These are phyloP conservation scores for Didymella sp. DNA, from an alignment of 2,329 filamentous ascomycete species.

Conservation along the genomic window DNA sequence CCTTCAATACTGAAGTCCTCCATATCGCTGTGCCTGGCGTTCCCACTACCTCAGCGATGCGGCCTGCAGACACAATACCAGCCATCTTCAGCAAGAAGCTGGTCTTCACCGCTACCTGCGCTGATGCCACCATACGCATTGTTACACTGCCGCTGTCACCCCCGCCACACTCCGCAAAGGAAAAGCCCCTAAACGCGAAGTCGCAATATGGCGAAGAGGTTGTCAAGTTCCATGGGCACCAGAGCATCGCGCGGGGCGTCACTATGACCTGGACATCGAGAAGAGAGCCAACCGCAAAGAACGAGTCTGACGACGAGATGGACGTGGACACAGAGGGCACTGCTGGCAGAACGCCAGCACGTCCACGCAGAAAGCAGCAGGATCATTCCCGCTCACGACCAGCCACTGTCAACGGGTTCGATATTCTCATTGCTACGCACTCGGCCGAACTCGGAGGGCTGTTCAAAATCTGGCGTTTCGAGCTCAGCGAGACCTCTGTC, in stretches of 20 bases:
- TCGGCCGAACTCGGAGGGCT: constrained; percentile 51
- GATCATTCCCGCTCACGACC: constrained; percentile 31
- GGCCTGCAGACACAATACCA: constrained; percentile 51
- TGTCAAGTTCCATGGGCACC: constrained; percentile 58
- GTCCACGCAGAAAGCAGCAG: constrained; percentile 32
- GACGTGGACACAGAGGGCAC: constrained; percentile 43
- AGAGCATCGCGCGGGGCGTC: constrained; percentile 59
- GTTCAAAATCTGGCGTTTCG: constrained; percentile 52
- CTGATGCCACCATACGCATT: constrained; percentile 63
- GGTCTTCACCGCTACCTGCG: constrained; percentile 62
- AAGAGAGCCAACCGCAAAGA: constrained; percentile 25
- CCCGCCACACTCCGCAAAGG: constrained; percentile 53
- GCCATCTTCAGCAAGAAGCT: constrained; percentile 59
- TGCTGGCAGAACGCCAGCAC: constrained; percentile 24
- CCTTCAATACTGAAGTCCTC: constrained; percentile 61
- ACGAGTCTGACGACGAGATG: constrained; percentile 44
- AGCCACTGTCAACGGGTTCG: constrained; percentile 41
- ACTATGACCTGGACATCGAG: constrained; percentile 60
- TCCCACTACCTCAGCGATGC: constrained; percentile 40
- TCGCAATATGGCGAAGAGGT: constrained; percentile 55
- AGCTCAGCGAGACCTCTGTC: constrained; percentile 45
- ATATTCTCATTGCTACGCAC: constrained; percentile 52
- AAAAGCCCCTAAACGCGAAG: constrained; percentile 28
- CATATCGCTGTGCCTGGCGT: constrained; percentile 59
- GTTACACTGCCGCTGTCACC: constrained; percentile 63